Evolutionary conservation across 108 stramenopile genomes (phyloP).

Genomic region (Tribonema minus): DNA sequence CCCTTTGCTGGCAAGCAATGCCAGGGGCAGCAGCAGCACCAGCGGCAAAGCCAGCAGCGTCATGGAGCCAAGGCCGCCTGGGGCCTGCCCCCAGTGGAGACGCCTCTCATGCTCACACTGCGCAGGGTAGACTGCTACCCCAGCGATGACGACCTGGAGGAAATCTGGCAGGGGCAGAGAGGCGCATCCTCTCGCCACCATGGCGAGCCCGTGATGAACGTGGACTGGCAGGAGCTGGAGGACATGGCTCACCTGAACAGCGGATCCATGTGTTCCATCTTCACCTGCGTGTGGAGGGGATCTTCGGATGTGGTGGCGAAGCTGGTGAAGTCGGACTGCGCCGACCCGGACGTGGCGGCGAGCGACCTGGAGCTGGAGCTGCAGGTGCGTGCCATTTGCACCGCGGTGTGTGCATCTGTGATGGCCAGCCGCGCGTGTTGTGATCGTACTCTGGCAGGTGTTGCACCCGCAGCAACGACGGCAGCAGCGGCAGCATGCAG

Average conservation of each 20-base stretch:
- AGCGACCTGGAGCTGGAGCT: conserved; percentile 40
- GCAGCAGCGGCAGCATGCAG: no score
- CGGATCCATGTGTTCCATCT: conserved; percentile 43
- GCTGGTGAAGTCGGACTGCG: conserved; percentile 8
- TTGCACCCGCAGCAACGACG: no score
- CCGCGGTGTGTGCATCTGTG: no score
- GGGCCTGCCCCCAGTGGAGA: no score
- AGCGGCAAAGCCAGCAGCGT: no score
- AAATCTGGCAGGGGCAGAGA: not conserved
- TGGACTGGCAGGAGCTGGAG: conserved; percentile 34
- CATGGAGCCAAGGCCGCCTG: no score
- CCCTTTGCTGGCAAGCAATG: no score
- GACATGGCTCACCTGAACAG: conserved; percentile 29
- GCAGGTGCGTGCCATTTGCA: no score
- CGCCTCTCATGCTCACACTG: no score
- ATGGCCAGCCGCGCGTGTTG: no score
- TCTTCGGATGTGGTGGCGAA: conserved; percentile 16
- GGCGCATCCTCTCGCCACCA: not conserved
- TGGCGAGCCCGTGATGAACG: not conserved
- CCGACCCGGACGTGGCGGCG: conserved; percentile 32
- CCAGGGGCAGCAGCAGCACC: no score
- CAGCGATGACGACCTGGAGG: not conserved
- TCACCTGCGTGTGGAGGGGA: conserved; percentile 16
- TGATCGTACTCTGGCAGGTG: no score
- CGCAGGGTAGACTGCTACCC: not conserved